phyloP scores from a whole-genome alignment of 139 green algal genomes.

The Chlorella sp. region DNA sequence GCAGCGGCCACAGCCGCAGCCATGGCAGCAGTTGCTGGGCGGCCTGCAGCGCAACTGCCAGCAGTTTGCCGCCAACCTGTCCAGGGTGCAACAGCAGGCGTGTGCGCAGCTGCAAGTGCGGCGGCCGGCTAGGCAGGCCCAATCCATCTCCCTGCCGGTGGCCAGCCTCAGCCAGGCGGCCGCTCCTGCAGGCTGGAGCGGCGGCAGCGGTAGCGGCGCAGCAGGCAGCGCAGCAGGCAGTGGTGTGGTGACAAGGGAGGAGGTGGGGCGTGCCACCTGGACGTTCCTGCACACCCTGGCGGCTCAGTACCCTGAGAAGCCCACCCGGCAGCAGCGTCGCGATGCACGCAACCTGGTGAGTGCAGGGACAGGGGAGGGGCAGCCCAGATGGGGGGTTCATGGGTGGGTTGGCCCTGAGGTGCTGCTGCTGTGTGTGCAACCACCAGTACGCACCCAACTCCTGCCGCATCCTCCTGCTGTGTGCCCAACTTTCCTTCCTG shows the following conservation, averaged over 20 bases:
- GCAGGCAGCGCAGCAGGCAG: neutral
- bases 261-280: constrained; percentile 92
- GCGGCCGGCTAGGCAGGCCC: neutral
- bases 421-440: neutral
- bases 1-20: neutral
- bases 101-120: neutral
- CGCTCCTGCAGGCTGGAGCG: neutral
- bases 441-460: no score
- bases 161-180: constrained; percentile 13
- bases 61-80: constrained; percentile 12
- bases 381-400: no score
- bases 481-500: no score
- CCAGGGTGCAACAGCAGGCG: neutral
- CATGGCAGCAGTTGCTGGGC: neutral
- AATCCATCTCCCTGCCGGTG: neutral
- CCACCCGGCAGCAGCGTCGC: constrained; percentile 82
- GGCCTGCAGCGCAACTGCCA: neutral
- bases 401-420: neutral
- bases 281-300: constrained; percentile 94
- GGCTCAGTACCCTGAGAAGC: constrained; percentile 89
- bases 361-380: no score
- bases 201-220: neutral
- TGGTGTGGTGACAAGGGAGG: constrained; percentile 59
- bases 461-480: no score
- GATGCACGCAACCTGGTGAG: constrained; percentile 70